These are phyloP conservation scores for Triangularia setosa DNA, from an alignment of 2,329 filamentous ascomycete species.

Conservation along the genomic window DNA sequence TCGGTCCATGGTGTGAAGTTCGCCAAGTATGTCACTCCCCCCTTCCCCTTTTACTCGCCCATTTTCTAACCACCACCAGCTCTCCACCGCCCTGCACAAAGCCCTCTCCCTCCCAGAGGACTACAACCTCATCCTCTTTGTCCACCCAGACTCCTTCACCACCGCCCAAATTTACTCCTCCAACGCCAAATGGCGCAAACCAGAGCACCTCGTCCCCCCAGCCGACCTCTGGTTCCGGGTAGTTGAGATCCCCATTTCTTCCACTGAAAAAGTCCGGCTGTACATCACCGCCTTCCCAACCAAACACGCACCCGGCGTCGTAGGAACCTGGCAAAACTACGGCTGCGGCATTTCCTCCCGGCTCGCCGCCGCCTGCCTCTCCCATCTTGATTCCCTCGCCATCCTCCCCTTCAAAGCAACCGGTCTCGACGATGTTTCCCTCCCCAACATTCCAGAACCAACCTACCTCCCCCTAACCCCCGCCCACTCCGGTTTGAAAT, in stretches of 20 bases:
- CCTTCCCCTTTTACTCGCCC: not conserved
- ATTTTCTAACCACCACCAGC: slow-evolving; percentile 19
- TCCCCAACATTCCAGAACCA: slow-evolving; percentile 27
- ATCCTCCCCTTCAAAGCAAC: slow-evolving; percentile 32
- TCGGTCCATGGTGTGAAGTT: slow-evolving; percentile 33
- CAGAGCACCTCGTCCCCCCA: slow-evolving; percentile 31
- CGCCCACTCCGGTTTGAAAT: slow-evolving; percentile 37
- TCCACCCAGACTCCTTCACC: slow-evolving; percentile 28
- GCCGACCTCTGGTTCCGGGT: slow-evolving; percentile 37
- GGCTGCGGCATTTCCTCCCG: slow-evolving; percentile 46
- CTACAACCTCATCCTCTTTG: slow-evolving; percentile 29
- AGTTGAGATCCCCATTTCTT: slow-evolving; percentile 35
- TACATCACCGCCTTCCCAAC: slow-evolving; percentile 42
- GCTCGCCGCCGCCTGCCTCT: slow-evolving; percentile 41
- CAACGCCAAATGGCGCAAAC: slow-evolving; percentile 32
- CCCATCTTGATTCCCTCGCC: slow-evolving; percentile 29
- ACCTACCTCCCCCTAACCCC: slow-evolving; percentile 37
- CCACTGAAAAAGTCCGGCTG: slow-evolving; percentile 32
- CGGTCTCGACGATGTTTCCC: slow-evolving; percentile 12
- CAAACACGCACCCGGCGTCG: slow-evolving; percentile 34
- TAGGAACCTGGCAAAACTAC: slow-evolving; percentile 43
- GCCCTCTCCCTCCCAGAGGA: slow-evolving; percentile 28
- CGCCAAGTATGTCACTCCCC: slow-evolving; percentile 14
- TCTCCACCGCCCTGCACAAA: slow-evolving; percentile 36
- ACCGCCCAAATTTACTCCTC: slow-evolving; percentile 31